These are phyloP conservation scores for Tetracladium maxilliforme DNA, from an alignment of 2,329 filamentous ascomycete genomes.

Conservation along the genomic window DNA sequence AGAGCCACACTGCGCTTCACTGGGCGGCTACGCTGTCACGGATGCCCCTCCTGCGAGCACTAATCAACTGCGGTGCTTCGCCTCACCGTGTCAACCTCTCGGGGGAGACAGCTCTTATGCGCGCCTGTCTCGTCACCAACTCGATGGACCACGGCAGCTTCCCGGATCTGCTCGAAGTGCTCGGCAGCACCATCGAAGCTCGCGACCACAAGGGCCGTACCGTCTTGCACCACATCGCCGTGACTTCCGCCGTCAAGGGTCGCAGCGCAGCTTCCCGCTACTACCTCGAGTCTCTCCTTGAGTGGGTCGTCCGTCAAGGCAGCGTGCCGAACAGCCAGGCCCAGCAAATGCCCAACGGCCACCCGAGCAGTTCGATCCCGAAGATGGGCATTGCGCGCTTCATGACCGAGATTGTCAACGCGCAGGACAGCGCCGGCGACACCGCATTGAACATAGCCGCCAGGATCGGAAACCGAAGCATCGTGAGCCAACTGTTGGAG, in stretches of 20 bases:
- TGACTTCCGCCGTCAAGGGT: conserved; percentile 90
- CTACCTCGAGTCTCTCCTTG: conserved; percentile 85
- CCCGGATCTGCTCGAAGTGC: conserved; percentile 74
- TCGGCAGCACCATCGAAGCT: conserved; percentile 82
- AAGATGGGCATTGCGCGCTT: conserved; percentile 77
- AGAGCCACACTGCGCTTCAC: conserved; percentile 80
- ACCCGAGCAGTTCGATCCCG: conserved; percentile 6
- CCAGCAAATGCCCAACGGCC: conserved; percentile 13
- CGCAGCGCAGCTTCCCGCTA: conserved; percentile 85
- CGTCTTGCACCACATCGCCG: conserved; percentile 88
- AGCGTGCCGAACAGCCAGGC: conserved; percentile 43
- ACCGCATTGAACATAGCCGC: conserved; percentile 91
- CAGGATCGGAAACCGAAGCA: conserved; percentile 81
- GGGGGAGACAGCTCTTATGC: conserved; percentile 86
- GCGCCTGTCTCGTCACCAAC: conserved; percentile 85
- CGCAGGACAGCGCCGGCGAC: conserved; percentile 85
- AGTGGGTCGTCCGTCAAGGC: conserved; percentile 84
- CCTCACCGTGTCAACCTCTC: conserved; percentile 78
- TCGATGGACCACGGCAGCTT: conserved; percentile 86
- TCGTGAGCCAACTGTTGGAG: conserved; percentile 92
- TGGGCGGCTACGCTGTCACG: conserved; percentile 92
- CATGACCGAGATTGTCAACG: conserved; percentile 94
- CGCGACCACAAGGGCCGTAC: conserved; percentile 81
- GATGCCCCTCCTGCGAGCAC: conserved; percentile 63
- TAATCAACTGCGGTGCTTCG: conserved; percentile 74